A percentile compares a stretch with the other conserved stretches of the same genome.
Evolutionary conservation across 2,329 filamentous ascomycete species (phyloP).

Genomic region (Bipolaris bicolor): DNA sequence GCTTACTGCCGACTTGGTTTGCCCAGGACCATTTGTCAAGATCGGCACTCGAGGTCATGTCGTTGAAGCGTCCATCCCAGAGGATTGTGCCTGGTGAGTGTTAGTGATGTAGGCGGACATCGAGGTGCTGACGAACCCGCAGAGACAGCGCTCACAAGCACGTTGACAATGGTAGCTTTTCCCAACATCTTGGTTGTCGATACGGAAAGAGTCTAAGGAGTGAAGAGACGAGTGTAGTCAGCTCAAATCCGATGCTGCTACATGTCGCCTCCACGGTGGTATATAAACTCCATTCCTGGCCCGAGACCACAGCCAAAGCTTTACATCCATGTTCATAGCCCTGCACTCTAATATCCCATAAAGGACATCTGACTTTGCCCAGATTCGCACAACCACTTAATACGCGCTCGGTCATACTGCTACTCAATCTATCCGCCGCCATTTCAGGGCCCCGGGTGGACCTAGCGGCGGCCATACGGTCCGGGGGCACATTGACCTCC

Average conservation of each 20-base stretch:
- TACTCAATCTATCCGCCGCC: slow-evolving; percentile 43
- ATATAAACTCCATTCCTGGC: slow-evolving; percentile 28
- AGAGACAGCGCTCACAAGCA: slow-evolving; percentile 42
- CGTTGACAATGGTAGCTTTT: slow-evolving; percentile 35
- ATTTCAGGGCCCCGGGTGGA: slow-evolving; percentile 25
- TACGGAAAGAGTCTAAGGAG: not conserved
- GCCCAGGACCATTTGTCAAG: slow-evolving; percentile 69
- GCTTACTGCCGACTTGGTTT: slow-evolving; percentile 67
- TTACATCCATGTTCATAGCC: slow-evolving; percentile 14
- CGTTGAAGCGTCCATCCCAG: slow-evolving; percentile 72
- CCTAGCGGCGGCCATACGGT: slow-evolving; percentile 44
- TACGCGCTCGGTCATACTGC: slow-evolving; percentile 30
- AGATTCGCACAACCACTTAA: slow-evolving; percentile 11
- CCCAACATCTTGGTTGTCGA: slow-evolving; percentile 37
- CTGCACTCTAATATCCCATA: slow-evolving; percentile 31
- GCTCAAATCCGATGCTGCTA: not conserved
- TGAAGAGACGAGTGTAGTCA: not conserved
- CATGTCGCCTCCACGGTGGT: slow-evolving; percentile 3
- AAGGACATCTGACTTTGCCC: slow-evolving; percentile 25
- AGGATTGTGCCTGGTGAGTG: slow-evolving; percentile 54
- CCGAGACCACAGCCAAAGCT: slow-evolving; percentile 20
- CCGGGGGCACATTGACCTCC: slow-evolving; percentile 32
- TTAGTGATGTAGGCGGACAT: not conserved
- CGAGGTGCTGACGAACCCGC: slow-evolving; percentile 27
- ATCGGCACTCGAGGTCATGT: slow-evolving; percentile 60